Base-by-base conservation (phyloP, 1,284 basidiomycete species). In the Papiliotrema laurentii region DNA sequence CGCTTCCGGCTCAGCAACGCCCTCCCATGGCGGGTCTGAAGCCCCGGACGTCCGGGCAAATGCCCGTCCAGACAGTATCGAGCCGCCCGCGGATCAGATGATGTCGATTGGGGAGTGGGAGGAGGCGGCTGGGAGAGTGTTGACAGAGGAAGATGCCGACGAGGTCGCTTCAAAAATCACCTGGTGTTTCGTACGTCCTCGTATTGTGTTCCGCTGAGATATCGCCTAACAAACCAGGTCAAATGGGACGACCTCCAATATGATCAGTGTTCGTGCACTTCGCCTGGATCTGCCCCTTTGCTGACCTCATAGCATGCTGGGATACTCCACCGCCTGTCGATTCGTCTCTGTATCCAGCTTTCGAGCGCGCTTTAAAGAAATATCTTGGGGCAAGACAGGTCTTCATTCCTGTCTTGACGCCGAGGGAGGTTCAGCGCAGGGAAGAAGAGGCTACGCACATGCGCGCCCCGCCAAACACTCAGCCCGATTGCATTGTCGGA, bases 211-310 rank as follows among this genome's bases (percentile, higher is more conserved):
- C 7, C n/a, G n/a, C n/a, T 30, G 24, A 45, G 4, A n/a, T 45
- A 13, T 9, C 26, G 31, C 22, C 49, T 47, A 22, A 49, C 26
- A 21, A 2, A 9, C 16, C 87, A 88, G 64, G 79, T 89, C 58
- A 97, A 96, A 71, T 97, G 91, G 89, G 78, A 84, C 31, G 90
- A 93, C 58, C 77, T 94, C 37, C 83, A 85, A 25, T 96, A 97
- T 58, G 88, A 91, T 28, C 84, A 91, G 75, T 83, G 89, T 89
- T n/a, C n/a, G n/a, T n/a, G n/a, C n/a, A n/a, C n/a, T n/a, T n/a
- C n/a, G n/a, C n/a, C n/a, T n/a, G n/a, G n/a, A 30, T 35, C 14
- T 22, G 27, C 18, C 10, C 24, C 4, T 31, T 21, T 24, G 21
- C 16, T 18, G 34, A 27, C n/a, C 30, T 13, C 6, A 42, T 58